A percentile compares a stretch with the other conserved stretches of the same genome.
Evolutionary conservation across 108 stramenopile species (phyloP).

Genomic region (Fragilaria crotonensis): DNA sequence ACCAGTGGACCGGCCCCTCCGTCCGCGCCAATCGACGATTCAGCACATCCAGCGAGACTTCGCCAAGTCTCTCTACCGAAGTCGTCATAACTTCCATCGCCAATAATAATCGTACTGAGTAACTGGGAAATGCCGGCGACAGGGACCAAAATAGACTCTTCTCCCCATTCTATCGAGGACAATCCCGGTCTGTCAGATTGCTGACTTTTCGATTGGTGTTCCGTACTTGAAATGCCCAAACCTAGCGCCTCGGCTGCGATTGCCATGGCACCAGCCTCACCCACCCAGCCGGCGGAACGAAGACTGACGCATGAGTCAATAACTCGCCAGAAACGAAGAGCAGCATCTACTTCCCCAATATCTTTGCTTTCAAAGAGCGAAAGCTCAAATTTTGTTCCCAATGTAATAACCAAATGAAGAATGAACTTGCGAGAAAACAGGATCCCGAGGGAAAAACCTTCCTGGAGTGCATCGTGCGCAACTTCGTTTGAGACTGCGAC

Average conservation of each 20-base stretch:
- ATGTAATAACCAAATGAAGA: slow-evolving; percentile 43
- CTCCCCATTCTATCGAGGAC: slow-evolving; percentile 17
- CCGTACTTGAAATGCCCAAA: slow-evolving; percentile 67
- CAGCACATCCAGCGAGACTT: slow-evolving; percentile 47
- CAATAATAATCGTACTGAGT: slow-evolving; percentile 30
- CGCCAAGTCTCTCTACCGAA: slow-evolving; percentile 11
- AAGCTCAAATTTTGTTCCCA: slow-evolving; percentile 44
- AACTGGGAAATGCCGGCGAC: slow-evolving; percentile 45
- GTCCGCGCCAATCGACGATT: slow-evolving; percentile 54
- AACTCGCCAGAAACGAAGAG: slow-evolving; percentile 40
- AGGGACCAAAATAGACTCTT: slow-evolving; percentile 29
- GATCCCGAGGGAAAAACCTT: slow-evolving; percentile 27
- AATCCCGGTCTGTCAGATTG: slow-evolving; percentile 26
- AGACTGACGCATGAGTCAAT: slow-evolving; percentile 53
- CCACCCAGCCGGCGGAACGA: slow-evolving; percentile 64
- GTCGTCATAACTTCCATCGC: not conserved
- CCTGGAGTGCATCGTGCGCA: slow-evolving; percentile 11
- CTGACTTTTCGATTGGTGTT: slow-evolving; percentile 19
- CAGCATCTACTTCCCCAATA: slow-evolving; percentile 12
- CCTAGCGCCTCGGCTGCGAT: slow-evolving; percentile 84
- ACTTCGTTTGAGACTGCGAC: slow-evolving; percentile 3
- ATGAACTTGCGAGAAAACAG: slow-evolving; percentile 61
- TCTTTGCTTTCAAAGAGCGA: slow-evolving; percentile 20
- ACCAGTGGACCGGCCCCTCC: slow-evolving; percentile 45
- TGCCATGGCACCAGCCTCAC: slow-evolving; percentile 88